Conservation (phyloP, 495 filamentous ascomycete species). For the Talaromyces stipitatus region DNA sequence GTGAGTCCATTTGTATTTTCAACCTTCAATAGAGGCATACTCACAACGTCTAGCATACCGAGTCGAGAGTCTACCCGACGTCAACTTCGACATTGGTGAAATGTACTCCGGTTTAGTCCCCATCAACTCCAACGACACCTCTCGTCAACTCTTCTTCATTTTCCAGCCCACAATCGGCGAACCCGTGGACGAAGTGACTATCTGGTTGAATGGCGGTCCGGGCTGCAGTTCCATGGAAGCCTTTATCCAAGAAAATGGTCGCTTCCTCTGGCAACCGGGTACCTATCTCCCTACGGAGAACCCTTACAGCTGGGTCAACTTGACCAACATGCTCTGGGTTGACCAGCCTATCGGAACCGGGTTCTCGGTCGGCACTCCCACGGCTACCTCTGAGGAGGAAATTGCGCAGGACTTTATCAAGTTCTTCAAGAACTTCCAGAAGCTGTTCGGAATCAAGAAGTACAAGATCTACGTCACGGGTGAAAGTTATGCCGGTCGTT, state of each 20-base stretch:
- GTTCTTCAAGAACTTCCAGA: constrained; percentile 58
- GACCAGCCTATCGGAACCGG: constrained; percentile 53
- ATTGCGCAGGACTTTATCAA: constrained; percentile 52
- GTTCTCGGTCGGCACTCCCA: constrained; percentile 48
- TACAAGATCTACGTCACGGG: constrained; percentile 57
- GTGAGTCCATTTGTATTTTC: constrained; percentile 13
- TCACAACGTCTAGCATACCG: constrained; percentile 38
- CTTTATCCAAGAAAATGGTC: constrained; percentile 68
- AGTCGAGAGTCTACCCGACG: constrained; percentile 64
- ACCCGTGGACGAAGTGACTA: constrained; percentile 56
- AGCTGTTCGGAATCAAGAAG: constrained; percentile 52
- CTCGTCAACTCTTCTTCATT: constrained; percentile 43
- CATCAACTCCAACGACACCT: constrained; percentile 49
- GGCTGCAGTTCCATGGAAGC: constrained; percentile 65
- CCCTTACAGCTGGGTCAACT: constrained; percentile 61
- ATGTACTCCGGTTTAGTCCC: constrained; percentile 69
- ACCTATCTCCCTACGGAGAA: constrained; percentile 57
- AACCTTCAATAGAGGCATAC: background rate
- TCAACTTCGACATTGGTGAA: constrained; percentile 67
- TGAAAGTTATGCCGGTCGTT: constrained; percentile 51
- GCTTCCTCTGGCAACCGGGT: constrained; percentile 66
- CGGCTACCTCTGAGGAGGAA: constrained; percentile 46
- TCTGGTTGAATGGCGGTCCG: constrained; percentile 66
- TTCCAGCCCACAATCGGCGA: constrained; percentile 40
- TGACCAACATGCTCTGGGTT: constrained; percentile 66